Conservation (phyloP, 2,329 filamentous ascomycete species). For the Zasmidium angulare region DNA sequence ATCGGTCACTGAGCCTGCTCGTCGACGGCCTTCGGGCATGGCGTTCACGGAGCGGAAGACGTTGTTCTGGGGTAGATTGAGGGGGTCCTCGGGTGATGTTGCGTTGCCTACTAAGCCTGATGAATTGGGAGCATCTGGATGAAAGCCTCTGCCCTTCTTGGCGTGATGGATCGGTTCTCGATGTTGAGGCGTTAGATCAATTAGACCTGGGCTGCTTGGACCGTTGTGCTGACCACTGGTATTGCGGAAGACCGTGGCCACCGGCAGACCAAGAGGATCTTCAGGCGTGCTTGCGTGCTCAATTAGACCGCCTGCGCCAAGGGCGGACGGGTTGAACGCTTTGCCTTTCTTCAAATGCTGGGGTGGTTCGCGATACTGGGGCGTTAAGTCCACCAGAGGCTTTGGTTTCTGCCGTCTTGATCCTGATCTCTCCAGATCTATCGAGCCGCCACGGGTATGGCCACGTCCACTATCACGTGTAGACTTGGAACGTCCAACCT, state of each 20-base stretch:
- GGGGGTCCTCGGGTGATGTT: constrained; percentile 17
- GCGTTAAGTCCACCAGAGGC: constrained; percentile 68
- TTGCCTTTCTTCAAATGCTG: constrained; percentile 56
- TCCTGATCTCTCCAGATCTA: constrained; percentile 46
- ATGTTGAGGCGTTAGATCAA: constrained; percentile 19
- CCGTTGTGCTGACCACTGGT: constrained; percentile 8
- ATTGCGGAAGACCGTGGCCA: constrained; percentile 47
- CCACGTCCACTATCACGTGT: constrained; percentile 17
- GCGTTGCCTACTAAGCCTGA: constrained; percentile 14
- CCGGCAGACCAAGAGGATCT: constrained; percentile 42
- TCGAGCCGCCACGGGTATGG: constrained; percentile 27
- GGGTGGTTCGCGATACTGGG: constrained; percentile 63
- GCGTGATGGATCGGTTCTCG: constrained; percentile 20
- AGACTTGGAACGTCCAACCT: constrained; percentile 20
- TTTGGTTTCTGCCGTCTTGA: constrained; percentile 50
- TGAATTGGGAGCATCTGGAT: constrained; percentile 8
- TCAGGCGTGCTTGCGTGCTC: constrained; percentile 48
- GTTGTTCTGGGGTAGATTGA: constrained; percentile 14
- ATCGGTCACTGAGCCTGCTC: constrained; percentile 8
- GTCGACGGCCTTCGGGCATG: constrained; percentile 13
- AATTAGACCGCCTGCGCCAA: constrained; percentile 42
- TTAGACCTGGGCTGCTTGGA: constrained; percentile 9
- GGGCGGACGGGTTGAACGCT: constrained; percentile 42
- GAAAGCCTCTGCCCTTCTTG: constrained; percentile 16
- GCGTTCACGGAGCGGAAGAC: constrained; percentile 15